A percentile compares a stretch with the other conserved stretches of the same genome.
Evolutionary conservation across 139 green algal species (phyloP).

Genomic region (Haematococcus lacustris): DNA sequence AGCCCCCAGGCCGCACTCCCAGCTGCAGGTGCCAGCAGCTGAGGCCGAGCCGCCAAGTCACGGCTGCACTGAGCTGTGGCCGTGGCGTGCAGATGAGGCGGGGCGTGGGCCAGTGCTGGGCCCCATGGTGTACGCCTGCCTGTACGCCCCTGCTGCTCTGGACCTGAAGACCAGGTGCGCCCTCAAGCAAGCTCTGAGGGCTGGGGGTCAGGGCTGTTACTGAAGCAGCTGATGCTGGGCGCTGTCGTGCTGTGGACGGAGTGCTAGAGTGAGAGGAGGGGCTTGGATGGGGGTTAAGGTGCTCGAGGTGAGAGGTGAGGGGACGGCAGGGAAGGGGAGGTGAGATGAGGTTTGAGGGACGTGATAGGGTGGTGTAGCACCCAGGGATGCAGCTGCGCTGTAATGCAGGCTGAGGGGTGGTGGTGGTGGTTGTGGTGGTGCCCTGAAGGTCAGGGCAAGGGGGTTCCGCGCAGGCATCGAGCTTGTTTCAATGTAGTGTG

Average conservation of each 20-base stretch:
- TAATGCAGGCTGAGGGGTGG: too few species aligned
- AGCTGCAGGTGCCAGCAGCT: neutral
- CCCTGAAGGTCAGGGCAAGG: too few species aligned
- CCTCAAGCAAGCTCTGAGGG: neutral
- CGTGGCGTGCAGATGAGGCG: slow-evolving; percentile 66
- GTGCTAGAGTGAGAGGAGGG: neutral
- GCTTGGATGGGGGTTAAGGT: neutral
- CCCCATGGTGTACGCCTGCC: slow-evolving; percentile 77
- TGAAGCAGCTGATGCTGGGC: neutral
- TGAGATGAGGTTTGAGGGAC: neutral
- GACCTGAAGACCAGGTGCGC: slow-evolving; percentile 15
- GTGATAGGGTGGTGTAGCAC: too few species aligned
- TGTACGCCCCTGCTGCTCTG: neutral
- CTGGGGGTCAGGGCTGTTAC: neutral
- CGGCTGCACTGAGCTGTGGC: neutral
- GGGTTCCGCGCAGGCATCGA: too few species aligned
- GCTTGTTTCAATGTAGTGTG: too few species aligned
- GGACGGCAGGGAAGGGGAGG: neutral
- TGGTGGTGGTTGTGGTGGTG: too few species aligned
- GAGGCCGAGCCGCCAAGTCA: neutral
- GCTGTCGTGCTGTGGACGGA: neutral
- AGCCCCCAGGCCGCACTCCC: too few species aligned
- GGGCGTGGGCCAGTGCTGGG: slow-evolving; percentile 83
- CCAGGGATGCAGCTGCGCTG: too few species aligned
- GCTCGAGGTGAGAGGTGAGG: neutral